Evolutionary conservation across 2,329 filamentous ascomycete genomes (phyloP).

Genomic region (Botrytis hyacinthi): DNA sequence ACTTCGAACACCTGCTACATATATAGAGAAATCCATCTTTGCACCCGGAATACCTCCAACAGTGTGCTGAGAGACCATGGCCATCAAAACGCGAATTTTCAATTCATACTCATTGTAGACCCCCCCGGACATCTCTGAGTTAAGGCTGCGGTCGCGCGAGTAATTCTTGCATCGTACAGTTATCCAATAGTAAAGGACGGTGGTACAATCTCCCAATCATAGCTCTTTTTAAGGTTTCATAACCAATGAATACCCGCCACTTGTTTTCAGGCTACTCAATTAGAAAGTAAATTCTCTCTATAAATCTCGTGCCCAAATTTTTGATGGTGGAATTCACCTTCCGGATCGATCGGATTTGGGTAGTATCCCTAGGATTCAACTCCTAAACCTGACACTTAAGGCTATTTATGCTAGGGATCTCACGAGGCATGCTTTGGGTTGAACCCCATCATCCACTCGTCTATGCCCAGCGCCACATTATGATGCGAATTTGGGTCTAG

Average conservation of each 20-base stretch:
- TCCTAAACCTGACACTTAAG: conserved; percentile 14
- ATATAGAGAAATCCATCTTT: conserved; percentile 19
- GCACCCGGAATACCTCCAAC: conserved; percentile 15
- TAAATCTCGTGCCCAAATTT: conserved; percentile 9
- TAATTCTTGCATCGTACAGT: conserved; percentile 9
- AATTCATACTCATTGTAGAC: conserved; percentile 4
- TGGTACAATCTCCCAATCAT: conserved; percentile 8
- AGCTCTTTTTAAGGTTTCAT: neutral
- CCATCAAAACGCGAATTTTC: conserved; percentile 10
- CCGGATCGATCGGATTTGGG: conserved; percentile 10
- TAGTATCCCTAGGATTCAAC: conserved; percentile 20
- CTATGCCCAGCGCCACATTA: conserved; percentile 16
- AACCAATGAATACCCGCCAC: conserved; percentile 17
- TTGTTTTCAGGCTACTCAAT: conserved; percentile 14
- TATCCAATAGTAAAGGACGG: conserved; percentile 14
- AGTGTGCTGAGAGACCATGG: conserved; percentile 13
- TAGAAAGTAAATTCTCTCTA: neutral
- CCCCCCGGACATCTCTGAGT: conserved; percentile 7
- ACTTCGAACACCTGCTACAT: conserved; percentile 18
- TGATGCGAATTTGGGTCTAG: neutral
- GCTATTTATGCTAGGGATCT: conserved; percentile 12
- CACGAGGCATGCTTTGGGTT: conserved; percentile 12
- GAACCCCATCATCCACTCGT: conserved; percentile 9
- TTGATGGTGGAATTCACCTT: neutral
- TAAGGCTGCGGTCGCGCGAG: conserved; percentile 11